A percentile compares a stretch with the other conserved stretches of the same genome.
Conservation (phyloP, 148 eudicot species). For the Hydrangea macrophylla region DNA sequence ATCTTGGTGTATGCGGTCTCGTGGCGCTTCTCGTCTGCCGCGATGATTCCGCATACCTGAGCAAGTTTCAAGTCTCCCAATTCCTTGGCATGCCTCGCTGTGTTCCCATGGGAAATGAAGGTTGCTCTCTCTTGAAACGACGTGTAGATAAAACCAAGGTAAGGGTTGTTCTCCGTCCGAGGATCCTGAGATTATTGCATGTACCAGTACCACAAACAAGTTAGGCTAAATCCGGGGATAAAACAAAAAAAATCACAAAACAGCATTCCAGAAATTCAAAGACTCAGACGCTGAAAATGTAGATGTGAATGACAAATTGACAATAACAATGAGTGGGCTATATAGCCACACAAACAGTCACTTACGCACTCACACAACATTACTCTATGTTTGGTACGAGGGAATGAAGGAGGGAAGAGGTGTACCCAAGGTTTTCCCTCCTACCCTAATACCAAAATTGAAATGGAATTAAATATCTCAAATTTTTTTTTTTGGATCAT, state of each 20-base stretch:
- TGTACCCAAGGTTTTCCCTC: too few species aligned
- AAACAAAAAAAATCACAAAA: not conserved
- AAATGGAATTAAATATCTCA: too few species aligned
- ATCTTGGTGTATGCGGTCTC: constrained; percentile 38
- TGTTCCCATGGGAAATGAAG: constrained; percentile 39
- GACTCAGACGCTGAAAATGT: not conserved
- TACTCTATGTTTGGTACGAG: too few species aligned
- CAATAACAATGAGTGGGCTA: not conserved
- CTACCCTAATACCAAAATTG: too few species aligned
- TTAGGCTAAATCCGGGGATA: not conserved
- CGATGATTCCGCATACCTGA: constrained; percentile 31
- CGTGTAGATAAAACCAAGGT: constrained; percentile 39
- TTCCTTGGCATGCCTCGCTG: constrained; percentile 36
- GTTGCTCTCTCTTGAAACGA: constrained; percentile 41
- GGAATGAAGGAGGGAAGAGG: too few species aligned
- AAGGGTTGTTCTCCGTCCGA: constrained; percentile 38
- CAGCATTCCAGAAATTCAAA: not conserved
- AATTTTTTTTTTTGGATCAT: too few species aligned
- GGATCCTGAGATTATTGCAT: constrained; percentile 22
- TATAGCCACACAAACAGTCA: not conserved
- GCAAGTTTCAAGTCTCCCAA: constrained; percentile 31
- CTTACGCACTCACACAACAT: not conserved
- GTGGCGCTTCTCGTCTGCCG: constrained; percentile 39
- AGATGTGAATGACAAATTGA: not conserved
- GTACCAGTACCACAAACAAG: not conserved